These are phyloP conservation scores for Kodamaea alishanica DNA, from an alignment of 1,139 yeast genomes.

Conservation along the genomic window DNA sequence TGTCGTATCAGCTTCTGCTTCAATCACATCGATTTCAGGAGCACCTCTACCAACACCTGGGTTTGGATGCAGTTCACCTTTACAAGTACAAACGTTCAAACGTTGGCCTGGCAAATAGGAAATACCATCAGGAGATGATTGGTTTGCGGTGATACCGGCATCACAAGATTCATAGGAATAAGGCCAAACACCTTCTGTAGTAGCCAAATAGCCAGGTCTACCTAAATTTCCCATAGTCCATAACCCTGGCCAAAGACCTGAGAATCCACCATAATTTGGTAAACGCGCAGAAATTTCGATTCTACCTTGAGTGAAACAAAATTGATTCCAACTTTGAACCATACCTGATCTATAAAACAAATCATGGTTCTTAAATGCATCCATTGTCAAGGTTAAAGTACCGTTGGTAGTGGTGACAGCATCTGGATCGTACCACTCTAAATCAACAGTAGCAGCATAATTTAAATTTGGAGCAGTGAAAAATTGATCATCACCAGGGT, in stretches of 20 bases:
- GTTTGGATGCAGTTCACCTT: conserved; percentile 76
- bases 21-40: conserved; percentile 83
- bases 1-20: conserved; percentile 60
- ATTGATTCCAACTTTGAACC: conserved; percentile 32
- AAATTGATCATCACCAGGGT: conserved; percentile 32
- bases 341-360: conserved; percentile 30
- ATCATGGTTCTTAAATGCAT: conserved; percentile 28
- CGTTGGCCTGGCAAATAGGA: conserved; percentile 31
- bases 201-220: conserved; percentile 29
- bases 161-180: conserved; percentile 31
- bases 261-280: conserved; percentile 27
- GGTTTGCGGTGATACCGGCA: conserved; percentile 32
- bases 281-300: conserved; percentile 24
- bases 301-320: conserved; percentile 28
- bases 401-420: conserved; percentile 28
- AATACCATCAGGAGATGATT: conserved; percentile 30
- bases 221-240: conserved; percentile 35
- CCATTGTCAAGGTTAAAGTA: conserved; percentile 23
- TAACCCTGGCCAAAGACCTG: conserved; percentile 33
- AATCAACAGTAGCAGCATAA: conserved; percentile 30
- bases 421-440: conserved; percentile 35
- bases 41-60: conserved; percentile 82
- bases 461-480: conserved; percentile 27
- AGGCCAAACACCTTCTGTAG: conserved; percentile 35
- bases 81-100: conserved; percentile 57